Percentiles rank a stretch among this genome's conserved stretches.
Evolutionary conservation across 2,329 filamentous ascomycete genomes (phyloP).

Genomic region (Aspergillus ochraceoroseus): DNA sequence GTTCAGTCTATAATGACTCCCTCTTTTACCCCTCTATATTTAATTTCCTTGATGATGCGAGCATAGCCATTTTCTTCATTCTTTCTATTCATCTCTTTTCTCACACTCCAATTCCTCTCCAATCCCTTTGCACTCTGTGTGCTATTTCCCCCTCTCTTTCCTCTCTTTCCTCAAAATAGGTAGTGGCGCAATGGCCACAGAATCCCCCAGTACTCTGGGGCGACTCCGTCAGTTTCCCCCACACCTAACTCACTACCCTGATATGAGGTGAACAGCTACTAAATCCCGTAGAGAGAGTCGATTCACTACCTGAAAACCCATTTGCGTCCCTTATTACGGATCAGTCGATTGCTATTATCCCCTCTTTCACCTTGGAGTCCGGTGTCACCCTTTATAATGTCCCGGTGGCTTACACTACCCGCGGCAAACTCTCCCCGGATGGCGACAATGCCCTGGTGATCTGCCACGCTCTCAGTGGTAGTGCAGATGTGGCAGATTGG

Average conservation of each 20-base stretch:
- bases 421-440: constrained; percentile 53
- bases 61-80: too few species aligned
- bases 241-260: constrained; percentile 11
- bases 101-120: too few species aligned
- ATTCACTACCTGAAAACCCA: constrained; percentile 79
- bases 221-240: constrained; percentile 39
- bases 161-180: too few species aligned
- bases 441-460: constrained; percentile 62
- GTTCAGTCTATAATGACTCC: too few species aligned
- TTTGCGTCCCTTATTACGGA: constrained; percentile 81
- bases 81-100: too few species aligned
- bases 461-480: constrained; percentile 52
- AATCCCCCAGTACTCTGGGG: constrained; percentile 20
- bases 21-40: too few species aligned
- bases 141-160: too few species aligned
- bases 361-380: constrained; percentile 87
- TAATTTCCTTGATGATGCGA: too few species aligned
- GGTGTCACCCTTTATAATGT: constrained; percentile 77
- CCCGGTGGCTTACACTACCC: constrained; percentile 60
- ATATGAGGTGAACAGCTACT: constrained; percentile 42
- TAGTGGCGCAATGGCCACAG: constrained; percentile 28
- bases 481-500: constrained; percentile 54
- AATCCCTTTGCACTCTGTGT: too few species aligned
- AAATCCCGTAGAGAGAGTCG: constrained; percentile 54
- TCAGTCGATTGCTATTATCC: constrained; percentile 80